phyloP scores from a whole-genome alignment of 805 yeast species.

The Ogataea paradorogensis region DNA sequence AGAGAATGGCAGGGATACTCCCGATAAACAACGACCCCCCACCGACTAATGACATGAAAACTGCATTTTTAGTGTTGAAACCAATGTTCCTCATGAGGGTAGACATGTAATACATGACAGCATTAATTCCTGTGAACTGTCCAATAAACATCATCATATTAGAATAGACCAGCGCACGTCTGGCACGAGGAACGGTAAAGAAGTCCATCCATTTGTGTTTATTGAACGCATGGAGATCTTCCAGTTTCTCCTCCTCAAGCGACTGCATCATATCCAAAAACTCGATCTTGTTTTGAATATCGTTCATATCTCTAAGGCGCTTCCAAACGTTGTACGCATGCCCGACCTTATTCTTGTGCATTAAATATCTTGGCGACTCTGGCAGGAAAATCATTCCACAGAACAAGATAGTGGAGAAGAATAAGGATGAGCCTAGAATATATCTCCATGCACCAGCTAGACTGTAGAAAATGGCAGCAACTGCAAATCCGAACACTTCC shows the following conservation, averaged over 20 bases:
- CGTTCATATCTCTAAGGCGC: slow-evolving; percentile 47
- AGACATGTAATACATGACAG: slow-evolving; percentile 63
- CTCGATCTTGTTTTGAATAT: slow-evolving; percentile 45
- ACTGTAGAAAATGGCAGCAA: slow-evolving; percentile 59
- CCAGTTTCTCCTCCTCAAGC: slow-evolving; percentile 41
- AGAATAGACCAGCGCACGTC: slow-evolving; percentile 59
- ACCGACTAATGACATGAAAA: slow-evolving; percentile 67
- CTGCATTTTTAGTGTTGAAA: slow-evolving; percentile 47
- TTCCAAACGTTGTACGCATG: slow-evolving; percentile 57
- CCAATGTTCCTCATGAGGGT: slow-evolving; percentile 55
- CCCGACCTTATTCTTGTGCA: slow-evolving; percentile 47
- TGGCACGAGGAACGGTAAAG: slow-evolving; percentile 52
- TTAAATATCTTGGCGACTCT: slow-evolving; percentile 58
- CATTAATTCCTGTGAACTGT: slow-evolving; percentile 68
- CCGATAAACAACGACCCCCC: slow-evolving; percentile 63
- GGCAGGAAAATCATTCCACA: slow-evolving; percentile 54
- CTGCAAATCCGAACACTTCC: slow-evolving; percentile 61
- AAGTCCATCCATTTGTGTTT: slow-evolving; percentile 48
- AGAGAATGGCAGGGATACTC: slow-evolving; percentile 62
- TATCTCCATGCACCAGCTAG: slow-evolving; percentile 61
- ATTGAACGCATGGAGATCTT: slow-evolving; percentile 31
- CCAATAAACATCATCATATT: slow-evolving; percentile 56
- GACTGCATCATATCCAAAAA: slow-evolving; percentile 56
- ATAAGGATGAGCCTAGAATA: slow-evolving; percentile 62
- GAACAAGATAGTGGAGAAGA: slow-evolving; percentile 52